These are phyloP conservation scores for Parmelia sp. DNA, from an alignment of 495 filamentous ascomycete species.

Conservation along the genomic window DNA sequence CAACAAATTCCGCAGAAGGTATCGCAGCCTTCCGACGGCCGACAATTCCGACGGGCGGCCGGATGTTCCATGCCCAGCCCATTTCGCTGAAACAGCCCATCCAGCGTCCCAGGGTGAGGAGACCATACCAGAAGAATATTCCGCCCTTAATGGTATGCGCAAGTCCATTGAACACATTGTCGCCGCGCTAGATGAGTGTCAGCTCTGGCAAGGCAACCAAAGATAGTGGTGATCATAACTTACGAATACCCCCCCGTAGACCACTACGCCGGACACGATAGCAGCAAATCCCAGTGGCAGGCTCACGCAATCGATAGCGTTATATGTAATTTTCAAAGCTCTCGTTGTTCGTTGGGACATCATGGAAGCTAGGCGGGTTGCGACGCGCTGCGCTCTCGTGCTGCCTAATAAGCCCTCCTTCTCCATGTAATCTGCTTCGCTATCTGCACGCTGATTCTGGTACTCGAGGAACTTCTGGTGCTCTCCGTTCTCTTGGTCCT, in stretches of 20 bases:
- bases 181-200: constrained; percentile 41
- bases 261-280: constrained; percentile 57
- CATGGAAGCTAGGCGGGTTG: constrained; percentile 45
- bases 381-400: constrained; percentile 42
- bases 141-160: constrained; percentile 95
- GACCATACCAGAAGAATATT: constrained; percentile 94
- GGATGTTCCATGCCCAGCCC: constrained; percentile 95
- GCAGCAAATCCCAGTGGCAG: constrained; percentile 59
- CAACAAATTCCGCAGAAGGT: constrained; percentile 81
- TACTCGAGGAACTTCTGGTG: constrained; percentile 48
- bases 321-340: constrained; percentile 51
- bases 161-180: constrained; percentile 70
- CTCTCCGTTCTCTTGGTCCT: constrained; percentile 44
- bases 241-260: constrained; percentile 67
- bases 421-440: constrained; percentile 34
- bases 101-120: constrained; percentile 84
- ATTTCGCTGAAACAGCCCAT: constrained; percentile 84
- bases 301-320: constrained; percentile 54
- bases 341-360: constrained; percentile 56
- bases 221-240: constrained; percentile 27
- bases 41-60: constrained; percentile 51
- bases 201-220: constrained; percentile 12
- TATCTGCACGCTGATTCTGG: constrained; percentile 44
- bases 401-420: constrained; percentile 42
- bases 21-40: constrained; percentile 54